Conservation (phyloP, 2,329 filamentous ascomycete genomes). For the Fusarium napiforme region DNA sequence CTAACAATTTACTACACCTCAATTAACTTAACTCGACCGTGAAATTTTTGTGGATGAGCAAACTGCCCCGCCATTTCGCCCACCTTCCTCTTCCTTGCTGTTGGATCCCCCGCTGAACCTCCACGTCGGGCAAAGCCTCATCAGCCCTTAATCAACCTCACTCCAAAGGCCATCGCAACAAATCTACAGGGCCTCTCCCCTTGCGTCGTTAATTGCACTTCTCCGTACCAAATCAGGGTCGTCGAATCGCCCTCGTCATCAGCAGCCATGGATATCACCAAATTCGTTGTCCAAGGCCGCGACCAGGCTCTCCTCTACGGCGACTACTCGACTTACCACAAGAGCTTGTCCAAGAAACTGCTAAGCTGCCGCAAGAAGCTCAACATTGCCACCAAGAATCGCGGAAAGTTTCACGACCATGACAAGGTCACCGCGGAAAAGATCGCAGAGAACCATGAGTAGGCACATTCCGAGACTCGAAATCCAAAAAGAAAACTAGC, state of each 20-base stretch:
- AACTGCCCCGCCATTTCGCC: constrained; percentile 41
- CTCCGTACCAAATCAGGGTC: background rate
- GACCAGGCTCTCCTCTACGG: constrained; percentile 88
- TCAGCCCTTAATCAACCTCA: constrained; percentile 32
- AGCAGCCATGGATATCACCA: constrained; percentile 84
- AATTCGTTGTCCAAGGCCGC: constrained; percentile 80
- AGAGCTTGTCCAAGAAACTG: constrained; percentile 81
- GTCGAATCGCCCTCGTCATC: background rate
- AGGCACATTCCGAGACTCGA: constrained; percentile 48
- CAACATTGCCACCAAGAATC: constrained; percentile 83
- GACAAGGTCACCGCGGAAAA: constrained; percentile 77
- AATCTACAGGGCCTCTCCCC: background rate
- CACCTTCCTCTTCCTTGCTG: constrained; percentile 3
- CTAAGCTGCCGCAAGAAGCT: constrained; percentile 87
- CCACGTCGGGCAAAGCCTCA: constrained; percentile 42
- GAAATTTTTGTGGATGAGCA: constrained; percentile 33
- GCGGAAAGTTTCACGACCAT: constrained; percentile 84
- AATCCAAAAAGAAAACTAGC: constrained; percentile 12
- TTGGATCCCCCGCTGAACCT: constrained; percentile 43
- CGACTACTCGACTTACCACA: constrained; percentile 87
- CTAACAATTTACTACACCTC: constrained; percentile 30
- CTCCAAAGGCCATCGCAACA: constrained; percentile 10
- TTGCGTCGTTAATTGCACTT: background rate
- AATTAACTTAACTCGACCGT: constrained; percentile 14
- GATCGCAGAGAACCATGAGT: constrained; percentile 81